Evolutionary conservation across 768 basidiomycete genomes (phyloP), one percentile per base, ranked within the genome.

Genomic region (Leccinum subgranulosum): DNA sequence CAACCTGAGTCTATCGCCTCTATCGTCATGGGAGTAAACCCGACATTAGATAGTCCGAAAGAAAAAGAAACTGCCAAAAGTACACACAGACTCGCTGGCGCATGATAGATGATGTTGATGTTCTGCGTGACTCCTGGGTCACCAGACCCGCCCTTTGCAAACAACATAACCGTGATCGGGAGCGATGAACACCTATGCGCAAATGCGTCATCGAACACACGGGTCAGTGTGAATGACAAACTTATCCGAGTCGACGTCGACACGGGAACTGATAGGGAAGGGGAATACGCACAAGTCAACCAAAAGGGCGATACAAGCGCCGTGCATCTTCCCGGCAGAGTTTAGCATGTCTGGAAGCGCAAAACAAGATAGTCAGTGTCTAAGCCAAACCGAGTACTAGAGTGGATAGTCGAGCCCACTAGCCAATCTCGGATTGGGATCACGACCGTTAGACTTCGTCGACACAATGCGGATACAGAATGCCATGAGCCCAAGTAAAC

Each of bases 81-180:
- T 6, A 70, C 77, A 43, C 60, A 75, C 82, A 70, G 53, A 17
- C 65, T 56, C 1, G 77, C 80, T 2, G 75, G 70, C 2, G 75
- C 69, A 60, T 83, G 80, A 58, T 77, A 82, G 17, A 76, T 60
- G 3, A 72, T 68, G 52, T 80, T 76, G 62, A 83, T 78, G 2
- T 64, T 73, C 53, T 78, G 79, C 1, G 81, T 80, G 19, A 81
- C 78, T 7, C 77, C 76, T 1, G 12, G 63, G 58, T 5, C 66
- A 66, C 14, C 23, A 14, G 3, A 69, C 69, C 7, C 73, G 73
- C 17, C 73, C 67, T 1, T 71, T 7, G 34, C 69, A 12, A 67
- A 65, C 34, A 74, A 73, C 43, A 77, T 53, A 5, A 75, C 71
- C 0, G 65, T 60, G 43, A 80, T 73, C 0, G 81, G 69, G 23